phyloP scores from a whole-genome alignment of 73 alveolate genomes.

The Tetrahymena thermophila region DNA sequence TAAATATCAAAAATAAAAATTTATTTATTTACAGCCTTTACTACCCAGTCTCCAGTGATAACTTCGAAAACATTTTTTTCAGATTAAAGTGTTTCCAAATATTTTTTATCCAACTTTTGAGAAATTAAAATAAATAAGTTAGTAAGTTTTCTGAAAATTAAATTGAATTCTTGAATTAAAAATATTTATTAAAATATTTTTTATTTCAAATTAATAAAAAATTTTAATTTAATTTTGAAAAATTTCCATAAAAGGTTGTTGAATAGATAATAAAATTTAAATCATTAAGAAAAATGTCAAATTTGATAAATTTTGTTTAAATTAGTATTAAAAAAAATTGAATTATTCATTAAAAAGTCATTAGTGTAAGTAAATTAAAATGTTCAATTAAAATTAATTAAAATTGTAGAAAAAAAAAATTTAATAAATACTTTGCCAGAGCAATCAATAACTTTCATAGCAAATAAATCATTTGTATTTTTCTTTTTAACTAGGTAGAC shows the following conservation, averaged over 20 bases:
- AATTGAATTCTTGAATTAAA: not conserved
- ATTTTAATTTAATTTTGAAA: no score
- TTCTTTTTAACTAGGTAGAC: slow-evolving; percentile 76
- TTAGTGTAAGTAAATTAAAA: no score
- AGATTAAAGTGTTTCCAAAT: slow-evolving; percentile 32
- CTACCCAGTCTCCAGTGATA: slow-evolving; percentile 39
- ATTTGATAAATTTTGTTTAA: not conserved
- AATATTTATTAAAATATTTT: no score
- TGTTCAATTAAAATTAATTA: no score
- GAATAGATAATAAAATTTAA: no score
- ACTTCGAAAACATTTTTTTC: slow-evolving; percentile 40
- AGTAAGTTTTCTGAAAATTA: no score
- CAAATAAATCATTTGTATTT: slow-evolving; percentile 62
- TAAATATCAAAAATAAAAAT: not conserved
- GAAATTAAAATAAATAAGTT: no score
- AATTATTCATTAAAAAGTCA: not conserved
- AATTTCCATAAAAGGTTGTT: no score
- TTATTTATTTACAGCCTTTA: slow-evolving; percentile 1
- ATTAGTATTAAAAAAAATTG: not conserved
- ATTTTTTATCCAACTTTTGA: not conserved
- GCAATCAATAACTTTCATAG: slow-evolving; percentile 87
- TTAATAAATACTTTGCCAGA: slow-evolving; percentile 8
- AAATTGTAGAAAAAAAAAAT: not conserved
- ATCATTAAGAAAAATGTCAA: no score
- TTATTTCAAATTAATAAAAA: no score